phyloP scores from a whole-genome alignment of 352 stramenopile species.

The Hyaloperonospora brassicae region DNA sequence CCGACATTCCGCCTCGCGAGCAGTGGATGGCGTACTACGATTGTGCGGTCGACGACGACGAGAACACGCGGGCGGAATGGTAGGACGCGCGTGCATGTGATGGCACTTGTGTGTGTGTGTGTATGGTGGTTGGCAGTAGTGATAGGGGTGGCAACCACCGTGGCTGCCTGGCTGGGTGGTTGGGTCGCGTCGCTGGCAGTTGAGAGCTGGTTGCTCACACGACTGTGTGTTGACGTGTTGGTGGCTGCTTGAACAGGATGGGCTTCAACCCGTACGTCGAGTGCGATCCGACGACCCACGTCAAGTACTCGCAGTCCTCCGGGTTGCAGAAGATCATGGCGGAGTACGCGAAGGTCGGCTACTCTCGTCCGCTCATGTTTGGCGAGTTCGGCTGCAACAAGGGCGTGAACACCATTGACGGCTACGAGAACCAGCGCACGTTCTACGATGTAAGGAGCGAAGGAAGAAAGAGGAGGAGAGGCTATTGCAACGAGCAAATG shows the following conservation, averaged over 20 bases:
- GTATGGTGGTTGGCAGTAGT: no score
- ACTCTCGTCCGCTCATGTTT: slow-evolving; percentile 1
- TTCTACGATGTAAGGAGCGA: slow-evolving; percentile 41
- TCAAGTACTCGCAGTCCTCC: no score
- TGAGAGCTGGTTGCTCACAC: neutral
- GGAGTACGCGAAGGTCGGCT: neutral
- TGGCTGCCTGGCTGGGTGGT: slow-evolving; percentile 45
- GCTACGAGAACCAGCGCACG: slow-evolving; percentile 59
- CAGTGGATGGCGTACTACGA: slow-evolving; percentile 56
- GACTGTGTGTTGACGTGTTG: neutral
- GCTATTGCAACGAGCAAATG: neutral
- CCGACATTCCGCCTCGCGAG: slow-evolving; percentile 43
- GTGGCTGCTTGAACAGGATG: slow-evolving; percentile 17
- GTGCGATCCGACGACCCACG: slow-evolving; percentile 14
- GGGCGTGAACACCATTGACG: slow-evolving; percentile 57
- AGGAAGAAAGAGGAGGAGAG: slow-evolving; percentile 63
- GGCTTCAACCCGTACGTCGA: slow-evolving; percentile 63
- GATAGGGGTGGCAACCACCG: slow-evolving; percentile 37
- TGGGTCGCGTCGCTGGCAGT: neutral
- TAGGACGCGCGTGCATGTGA: no score
- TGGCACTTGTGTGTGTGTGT: no score
- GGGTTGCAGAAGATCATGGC: no score
- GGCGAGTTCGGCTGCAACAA: slow-evolving; percentile 66
- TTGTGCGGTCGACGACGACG: slow-evolving; percentile 39
- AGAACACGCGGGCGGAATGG: no score